Conservation (phyloP, 805 yeast species). For the Saccharomycopsis microspora region DNA sequence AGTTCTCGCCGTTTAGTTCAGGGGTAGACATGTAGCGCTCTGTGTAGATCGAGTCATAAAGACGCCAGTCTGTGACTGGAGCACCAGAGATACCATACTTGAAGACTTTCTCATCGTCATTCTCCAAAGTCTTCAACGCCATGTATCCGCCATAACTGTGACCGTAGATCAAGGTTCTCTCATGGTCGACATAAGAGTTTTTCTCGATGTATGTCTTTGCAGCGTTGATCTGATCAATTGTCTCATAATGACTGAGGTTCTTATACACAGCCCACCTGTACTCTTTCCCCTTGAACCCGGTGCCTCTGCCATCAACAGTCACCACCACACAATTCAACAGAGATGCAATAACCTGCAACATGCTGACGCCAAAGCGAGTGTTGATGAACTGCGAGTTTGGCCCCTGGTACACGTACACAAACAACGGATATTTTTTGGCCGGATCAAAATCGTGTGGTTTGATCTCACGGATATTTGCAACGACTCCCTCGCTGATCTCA, state of each 20-base stretch:
- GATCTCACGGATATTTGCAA: slow-evolving; percentile 63
- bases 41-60: slow-evolving; percentile 70
- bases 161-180: slow-evolving; percentile 67
- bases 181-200: slow-evolving; percentile 34
- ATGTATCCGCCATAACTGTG: slow-evolving; percentile 84
- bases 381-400: slow-evolving; percentile 85
- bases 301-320: slow-evolving; percentile 94
- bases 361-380: slow-evolving; percentile 46
- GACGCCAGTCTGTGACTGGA: slow-evolving; percentile 71
- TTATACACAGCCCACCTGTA: slow-evolving; percentile 77
- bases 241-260: slow-evolving; percentile 71
- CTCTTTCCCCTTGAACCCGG: slow-evolving; percentile 75
- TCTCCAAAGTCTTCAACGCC: slow-evolving; percentile 62
- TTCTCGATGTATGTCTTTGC: slow-evolving; percentile 57
- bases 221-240: slow-evolving; percentile 76
- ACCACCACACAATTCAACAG: slow-evolving; percentile 77
- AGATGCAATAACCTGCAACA: slow-evolving; percentile 69
- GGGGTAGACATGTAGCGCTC: slow-evolving; percentile 66
- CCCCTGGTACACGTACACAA: slow-evolving; percentile 90
- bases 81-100: slow-evolving; percentile 76
- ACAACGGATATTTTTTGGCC: slow-evolving; percentile 48
- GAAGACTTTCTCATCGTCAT: slow-evolving; percentile 49
- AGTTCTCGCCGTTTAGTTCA: slow-evolving; percentile 35
- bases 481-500: slow-evolving; percentile 33
- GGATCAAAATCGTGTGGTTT: slow-evolving; percentile 62